phyloP scores from a whole-genome alignment of 2,329 filamentous ascomycete genomes.

The Stagonosporopsis cucurbitacearum region DNA sequence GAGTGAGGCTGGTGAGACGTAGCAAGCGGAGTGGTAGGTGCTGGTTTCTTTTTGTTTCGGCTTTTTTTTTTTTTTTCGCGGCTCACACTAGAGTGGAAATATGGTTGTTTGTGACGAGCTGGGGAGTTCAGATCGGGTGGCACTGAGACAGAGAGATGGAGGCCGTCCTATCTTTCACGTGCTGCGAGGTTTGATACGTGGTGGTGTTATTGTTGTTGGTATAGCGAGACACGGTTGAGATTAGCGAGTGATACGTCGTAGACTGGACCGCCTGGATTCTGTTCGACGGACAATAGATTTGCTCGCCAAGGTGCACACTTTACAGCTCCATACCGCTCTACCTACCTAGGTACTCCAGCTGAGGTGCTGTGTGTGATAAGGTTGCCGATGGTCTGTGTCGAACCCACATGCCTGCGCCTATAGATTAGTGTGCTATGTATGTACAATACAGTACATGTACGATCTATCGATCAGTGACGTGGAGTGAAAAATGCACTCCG shows the following conservation, averaged over 20 bases:
- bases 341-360: too few relatives aligned
- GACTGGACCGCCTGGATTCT: background rate
- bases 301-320: background rate
- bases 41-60: too few relatives aligned
- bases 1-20: background rate
- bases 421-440: background rate
- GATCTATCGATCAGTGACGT: conserved; percentile 14
- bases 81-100: background rate
- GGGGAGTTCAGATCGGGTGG: background rate
- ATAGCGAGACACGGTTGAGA: background rate
- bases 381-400: background rate
- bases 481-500: background rate
- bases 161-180: background rate
- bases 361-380: background rate
- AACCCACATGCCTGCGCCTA: background rate
- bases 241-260: background rate
- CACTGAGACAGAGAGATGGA: background rate
- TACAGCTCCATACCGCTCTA: background rate
- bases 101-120: background rate
- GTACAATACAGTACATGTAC: conserved; percentile 13
- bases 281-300: background rate
- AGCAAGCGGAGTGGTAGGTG: background rate
- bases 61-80: too few relatives aligned
- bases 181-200: background rate
- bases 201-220: background rate